Evolutionary conservation across 2,329 filamentous ascomycete species (phyloP).

Genomic region (Hymenoscyphus albidus): DNA sequence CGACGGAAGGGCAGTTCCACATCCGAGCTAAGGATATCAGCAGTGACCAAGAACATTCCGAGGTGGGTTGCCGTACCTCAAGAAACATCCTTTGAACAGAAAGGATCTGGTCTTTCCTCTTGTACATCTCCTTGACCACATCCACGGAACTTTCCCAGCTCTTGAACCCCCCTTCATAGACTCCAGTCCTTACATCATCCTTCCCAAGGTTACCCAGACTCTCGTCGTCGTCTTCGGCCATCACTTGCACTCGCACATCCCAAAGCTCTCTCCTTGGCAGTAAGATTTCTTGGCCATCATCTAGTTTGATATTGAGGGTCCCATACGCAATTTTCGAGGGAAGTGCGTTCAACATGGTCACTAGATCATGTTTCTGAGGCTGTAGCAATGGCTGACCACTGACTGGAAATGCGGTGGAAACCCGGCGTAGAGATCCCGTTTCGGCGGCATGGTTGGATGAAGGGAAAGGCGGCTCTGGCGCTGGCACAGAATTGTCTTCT

Average conservation of each 20-base stretch:
- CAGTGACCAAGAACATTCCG: background rate
- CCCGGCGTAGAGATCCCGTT: constrained; percentile 29
- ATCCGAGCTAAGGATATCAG: constrained; percentile 58
- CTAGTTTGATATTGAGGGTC: constrained; percentile 56
- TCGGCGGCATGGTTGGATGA: constrained; percentile 32
- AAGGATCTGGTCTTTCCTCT: constrained; percentile 17
- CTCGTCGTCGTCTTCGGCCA: constrained; percentile 62
- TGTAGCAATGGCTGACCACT: constrained; percentile 57
- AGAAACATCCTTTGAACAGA: constrained; percentile 24
- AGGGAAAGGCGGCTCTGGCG: constrained; percentile 2
- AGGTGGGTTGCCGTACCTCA: constrained; percentile 27
- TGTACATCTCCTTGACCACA: constrained; percentile 57
- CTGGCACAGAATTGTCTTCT: constrained; percentile 34
- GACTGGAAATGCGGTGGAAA: constrained; percentile 53
- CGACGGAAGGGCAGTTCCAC: constrained; percentile 71
- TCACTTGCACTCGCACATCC: constrained; percentile 76
- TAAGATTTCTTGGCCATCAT: constrained; percentile 48
- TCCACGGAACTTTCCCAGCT: constrained; percentile 86
- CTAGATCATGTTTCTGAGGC: constrained; percentile 49
- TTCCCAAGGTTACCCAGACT: constrained; percentile 53
- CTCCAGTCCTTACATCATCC: constrained; percentile 73
- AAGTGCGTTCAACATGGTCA: constrained; percentile 51
- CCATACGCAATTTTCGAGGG: constrained; percentile 73
- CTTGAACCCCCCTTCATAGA: constrained; percentile 87
- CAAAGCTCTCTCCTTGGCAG: constrained; percentile 75